Percentiles rank a stretch among this genome's conserved stretches.
Evolutionary conservation across 768 basidiomycete genomes (phyloP).

Genomic region (Pleurotus giganteus): DNA sequence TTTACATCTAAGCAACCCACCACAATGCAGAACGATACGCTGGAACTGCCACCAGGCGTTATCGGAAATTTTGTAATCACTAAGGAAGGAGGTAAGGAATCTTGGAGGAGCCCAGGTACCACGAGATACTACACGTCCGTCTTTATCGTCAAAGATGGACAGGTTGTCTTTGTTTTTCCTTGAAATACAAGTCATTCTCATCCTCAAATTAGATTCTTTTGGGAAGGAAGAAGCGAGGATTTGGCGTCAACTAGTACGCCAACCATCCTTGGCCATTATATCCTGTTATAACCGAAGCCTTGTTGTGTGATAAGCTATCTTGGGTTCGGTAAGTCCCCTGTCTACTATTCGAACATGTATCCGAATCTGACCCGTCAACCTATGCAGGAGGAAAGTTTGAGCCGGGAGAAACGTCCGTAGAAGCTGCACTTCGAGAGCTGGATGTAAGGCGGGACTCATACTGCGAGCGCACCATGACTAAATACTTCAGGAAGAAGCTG

Average conservation of each 20-base stretch:
- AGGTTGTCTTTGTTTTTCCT: neutral
- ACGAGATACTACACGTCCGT: neutral
- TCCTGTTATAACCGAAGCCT: neutral
- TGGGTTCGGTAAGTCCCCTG: neutral
- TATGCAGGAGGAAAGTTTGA: slow-evolving; percentile 74
- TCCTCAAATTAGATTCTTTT: slow-evolving; percentile 51
- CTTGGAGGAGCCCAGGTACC: neutral
- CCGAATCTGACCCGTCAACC: neutral
- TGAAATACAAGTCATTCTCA: neutral
- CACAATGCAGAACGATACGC: no score
- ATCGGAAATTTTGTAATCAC: neutral
- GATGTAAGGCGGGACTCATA: slow-evolving; percentile 33
- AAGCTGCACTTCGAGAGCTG: slow-evolving; percentile 79
- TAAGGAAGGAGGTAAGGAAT: neutral
- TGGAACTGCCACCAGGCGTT: neutral
- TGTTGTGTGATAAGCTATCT: no score
- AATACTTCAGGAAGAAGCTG: slow-evolving; percentile 72
- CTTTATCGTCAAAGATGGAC: slow-evolving; percentile 1
- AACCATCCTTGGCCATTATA: neutral
- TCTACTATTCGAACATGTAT: neutral
- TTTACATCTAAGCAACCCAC: no score
- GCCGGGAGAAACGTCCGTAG: slow-evolving; percentile 57
- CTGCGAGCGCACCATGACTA: neutral
- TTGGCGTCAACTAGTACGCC: slow-evolving; percentile 51
- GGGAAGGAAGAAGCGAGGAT: slow-evolving; percentile 78